Base-by-base conservation (phyloP, 2,329 filamentous ascomycete genomes). In the Aspergillus sp. region DNA sequence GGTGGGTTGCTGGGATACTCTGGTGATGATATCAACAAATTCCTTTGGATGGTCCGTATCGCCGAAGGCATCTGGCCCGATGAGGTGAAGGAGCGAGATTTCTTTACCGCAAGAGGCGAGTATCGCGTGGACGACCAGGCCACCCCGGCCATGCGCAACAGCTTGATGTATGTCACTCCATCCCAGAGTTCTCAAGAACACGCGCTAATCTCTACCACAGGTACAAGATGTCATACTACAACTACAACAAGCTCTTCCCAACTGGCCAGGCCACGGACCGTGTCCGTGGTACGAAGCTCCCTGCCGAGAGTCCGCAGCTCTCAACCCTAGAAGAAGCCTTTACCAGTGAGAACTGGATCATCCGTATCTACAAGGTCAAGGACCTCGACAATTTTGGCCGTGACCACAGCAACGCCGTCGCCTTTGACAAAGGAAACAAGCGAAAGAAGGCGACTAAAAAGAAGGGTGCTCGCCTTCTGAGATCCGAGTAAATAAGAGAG, bases 191-290 rank as follows among this genome's bases (percentile, higher is more conserved):
- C 6, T 6, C 25, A 25, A 3, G 50, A 41, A 7, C 25, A 25
- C n/a, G 38, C 61, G 64, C 72, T 76, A 62, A 73, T 62, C 15
- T 48, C 57, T 57, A 47, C 47, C 55, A 67, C 68, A 97, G 93
- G 92, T 99, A 99, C 87, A 99, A 99, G 86, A 97, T 99, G 93
- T 97, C 93, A 23, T 99, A 99, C 86, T 91, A 99, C 87, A 98
- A 98, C 85, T 99, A 91, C 84, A 87, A 94, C 79, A 82, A 85
- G 51, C 87, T 99, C 65, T 99, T 98, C 86, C 94, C 93, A 49
- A 85, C 90, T 2, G 95, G 95, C 65, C 93, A 98, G 80, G 93
- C 92, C 41, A 83, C 88, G 70, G 95, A 99, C 77, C 90, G 95
- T 69, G 95, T 99, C 66, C 93, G 95, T 74, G 88, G 89, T 67